phyloP scores from a whole-genome alignment of 2,329 filamentous ascomycete genomes.

The Penicillium sp. region DNA sequence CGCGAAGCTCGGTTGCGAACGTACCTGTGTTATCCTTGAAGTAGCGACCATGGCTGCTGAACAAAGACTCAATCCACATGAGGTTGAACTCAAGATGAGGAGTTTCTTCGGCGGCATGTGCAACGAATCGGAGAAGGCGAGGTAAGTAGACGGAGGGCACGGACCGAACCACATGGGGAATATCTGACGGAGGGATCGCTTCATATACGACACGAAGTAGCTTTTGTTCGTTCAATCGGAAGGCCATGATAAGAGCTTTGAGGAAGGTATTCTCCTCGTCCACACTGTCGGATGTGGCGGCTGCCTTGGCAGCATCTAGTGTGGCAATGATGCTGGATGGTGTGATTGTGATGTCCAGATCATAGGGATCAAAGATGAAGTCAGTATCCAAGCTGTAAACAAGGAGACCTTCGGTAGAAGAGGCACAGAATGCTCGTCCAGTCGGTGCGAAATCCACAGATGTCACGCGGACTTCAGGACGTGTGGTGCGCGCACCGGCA shows the following conservation, averaged over 20 bases:
- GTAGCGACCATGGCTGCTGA: conserved; percentile 81
- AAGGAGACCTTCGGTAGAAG: conserved; percentile 88
- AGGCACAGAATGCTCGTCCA: conserved; percentile 87
- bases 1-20: conserved; percentile 78
- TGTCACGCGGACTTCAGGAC: conserved; percentile 80
- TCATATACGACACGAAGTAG: conserved; percentile 85
- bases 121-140: conserved; percentile 80
- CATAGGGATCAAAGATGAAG: conserved; percentile 90
- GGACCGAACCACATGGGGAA: conserved; percentile 72
- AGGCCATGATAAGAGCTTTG: conserved; percentile 93
- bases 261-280: conserved; percentile 73
- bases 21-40: conserved; percentile 76
- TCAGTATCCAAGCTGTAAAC: conserved; percentile 87
- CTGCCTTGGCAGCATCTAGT: conserved; percentile 49
- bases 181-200: conserved; percentile 70
- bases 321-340: conserved; percentile 79
- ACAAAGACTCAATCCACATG: conserved; percentile 79
- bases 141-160: conserved; percentile 84
- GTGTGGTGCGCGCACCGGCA: conserved; percentile 70
- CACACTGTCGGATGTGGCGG: conserved; percentile 47
- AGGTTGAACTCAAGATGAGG: conserved; percentile 95
- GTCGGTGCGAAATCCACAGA: conserved; percentile 85
- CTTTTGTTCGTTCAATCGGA: conserved; percentile 83
- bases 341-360: conserved; percentile 91
- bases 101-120: conserved; percentile 80